Evolutionary conservation across 768 basidiomycete genomes (phyloP), one percentile per base, ranked within the genome.

Genomic region (Tylopilus felleus): DNA sequence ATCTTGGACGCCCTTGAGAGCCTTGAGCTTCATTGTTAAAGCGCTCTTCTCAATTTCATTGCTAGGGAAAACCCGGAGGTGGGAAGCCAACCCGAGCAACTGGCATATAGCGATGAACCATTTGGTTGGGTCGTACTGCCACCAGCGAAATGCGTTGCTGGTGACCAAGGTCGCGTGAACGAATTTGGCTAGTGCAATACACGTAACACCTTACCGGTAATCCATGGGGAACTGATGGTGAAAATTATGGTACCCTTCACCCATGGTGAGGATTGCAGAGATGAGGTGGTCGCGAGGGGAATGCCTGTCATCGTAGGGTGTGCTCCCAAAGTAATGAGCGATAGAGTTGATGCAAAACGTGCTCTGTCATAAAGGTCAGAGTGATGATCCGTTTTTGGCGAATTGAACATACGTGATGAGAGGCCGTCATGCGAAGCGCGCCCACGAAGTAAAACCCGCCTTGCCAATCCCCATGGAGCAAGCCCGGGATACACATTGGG

Each of bases 291-390:
- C 90, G 27, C 87, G 80, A 40, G 90, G 88, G 31, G 83, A 82
- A 64, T 87, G 79, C 58, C 73, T 83, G 74, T 92, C 88, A 67
- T 93, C 91, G 58, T 92, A 93, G 1, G 90, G 83, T 27, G 88
- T 77, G 45, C 83, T 81, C 33, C 91, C 91, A 44, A 93, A 78
- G 74, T 85, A 91, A 68, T 93, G 91, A 0, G 90, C 90, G 28
- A 93, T 80, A 19, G 90, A 93, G 68, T 93, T 93, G 70, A 93
- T 90, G 65, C 86, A 90, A 71, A 93, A 93, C 1, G 87, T 90
- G 60, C 90, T 88, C 86, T 88, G 49, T 49, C 21, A 19, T 13
- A 12, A 0, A 41, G 14, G 40, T 58, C 31, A 64, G 47, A 23
- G 36, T 13, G 23, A 39, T 31, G 28, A 35, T 44, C 12, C 46